Percentiles rank a stretch among this genome's conserved stretches.
These are phyloP conservation scores for Tripterygium wilfordii DNA, from an alignment of 177 flowering plant genomes.

Conservation along the genomic window DNA sequence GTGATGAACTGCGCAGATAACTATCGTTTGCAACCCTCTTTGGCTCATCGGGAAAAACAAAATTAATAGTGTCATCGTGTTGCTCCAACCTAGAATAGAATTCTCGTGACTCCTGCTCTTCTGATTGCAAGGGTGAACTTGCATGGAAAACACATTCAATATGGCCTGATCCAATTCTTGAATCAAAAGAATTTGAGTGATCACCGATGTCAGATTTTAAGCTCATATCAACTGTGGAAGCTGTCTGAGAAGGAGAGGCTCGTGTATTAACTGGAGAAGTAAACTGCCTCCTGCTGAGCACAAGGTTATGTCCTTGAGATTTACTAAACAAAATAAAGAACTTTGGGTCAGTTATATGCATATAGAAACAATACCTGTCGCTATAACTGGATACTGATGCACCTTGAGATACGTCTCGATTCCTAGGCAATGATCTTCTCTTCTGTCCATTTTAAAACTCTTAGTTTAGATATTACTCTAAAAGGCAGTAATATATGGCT, in stretches of 20 bases:
- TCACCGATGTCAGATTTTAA: constrained; percentile 36
- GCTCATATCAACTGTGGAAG: constrained; percentile 32
- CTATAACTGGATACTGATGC: constrained; percentile 25
- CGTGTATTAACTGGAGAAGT: constrained; percentile 26
- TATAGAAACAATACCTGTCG: constrained; percentile 35
- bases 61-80: constrained; percentile 19
- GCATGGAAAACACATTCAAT: constrained; percentile 39
- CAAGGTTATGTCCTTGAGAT: neutral
- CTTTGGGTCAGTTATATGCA: too few relatives aligned
- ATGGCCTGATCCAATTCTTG: constrained; percentile 39
- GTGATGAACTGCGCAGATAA: constrained; percentile 14
- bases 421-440: constrained; percentile 33
- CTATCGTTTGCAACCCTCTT: constrained; percentile 19
- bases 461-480: neutral
- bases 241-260: constrained; percentile 33
- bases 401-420: constrained; percentile 18
- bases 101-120: constrained; percentile 30
- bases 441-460: constrained; percentile 25
- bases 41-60: constrained; percentile 21
- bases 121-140: constrained; percentile 29
- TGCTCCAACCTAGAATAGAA: constrained; percentile 25
- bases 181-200: constrained; percentile 37
- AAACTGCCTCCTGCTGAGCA: constrained; percentile 42
- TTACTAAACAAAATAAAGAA: neutral
- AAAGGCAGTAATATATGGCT: neutral